Conservation (phyloP, 2,329 filamentous ascomycete genomes). For the Dothiorella sarmentorum region DNA sequence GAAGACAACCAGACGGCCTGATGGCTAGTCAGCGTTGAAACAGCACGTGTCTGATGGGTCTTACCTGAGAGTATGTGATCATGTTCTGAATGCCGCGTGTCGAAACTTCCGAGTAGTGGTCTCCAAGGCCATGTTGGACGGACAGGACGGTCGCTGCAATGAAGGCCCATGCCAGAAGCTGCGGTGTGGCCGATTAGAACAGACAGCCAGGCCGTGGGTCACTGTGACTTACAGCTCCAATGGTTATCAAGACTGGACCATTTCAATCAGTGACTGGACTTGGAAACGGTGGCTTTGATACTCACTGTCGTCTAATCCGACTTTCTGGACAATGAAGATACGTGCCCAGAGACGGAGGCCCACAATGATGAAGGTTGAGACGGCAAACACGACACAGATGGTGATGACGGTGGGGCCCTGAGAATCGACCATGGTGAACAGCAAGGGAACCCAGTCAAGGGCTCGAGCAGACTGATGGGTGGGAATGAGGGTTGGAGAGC, state of each 20-base stretch:
- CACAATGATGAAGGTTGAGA: constrained; percentile 38
- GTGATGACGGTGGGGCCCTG: constrained; percentile 26
- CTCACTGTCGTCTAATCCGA: constrained; percentile 34
- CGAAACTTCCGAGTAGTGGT: constrained; percentile 27
- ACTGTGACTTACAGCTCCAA: constrained; percentile 25
- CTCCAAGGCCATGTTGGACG: constrained; percentile 22
- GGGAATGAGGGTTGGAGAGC: not conserved
- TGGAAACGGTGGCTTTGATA: too few relatives aligned
- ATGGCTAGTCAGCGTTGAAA: not conserved
- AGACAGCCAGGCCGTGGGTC: constrained; percentile 21
- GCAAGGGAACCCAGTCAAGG: constrained; percentile 5
- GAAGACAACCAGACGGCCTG: constrained; percentile 45
- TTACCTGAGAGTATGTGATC: constrained; percentile 27
- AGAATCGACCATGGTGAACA: constrained; percentile 11
- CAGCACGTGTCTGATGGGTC: not conserved
- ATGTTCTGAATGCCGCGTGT: constrained; percentile 23
- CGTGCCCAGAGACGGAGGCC: constrained; percentile 40
- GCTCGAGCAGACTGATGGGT: not conserved
- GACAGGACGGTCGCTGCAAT: constrained; percentile 35
- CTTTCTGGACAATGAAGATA: constrained; percentile 35
- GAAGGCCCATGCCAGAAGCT: constrained; percentile 37
- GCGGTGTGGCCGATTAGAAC: not conserved
- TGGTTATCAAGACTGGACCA: constrained; percentile 25
- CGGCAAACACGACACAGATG: constrained; percentile 38
- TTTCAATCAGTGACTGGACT: too few relatives aligned